Base-by-base conservation (phyloP, 345 rosid species). In the Turnera subulata region DNA sequence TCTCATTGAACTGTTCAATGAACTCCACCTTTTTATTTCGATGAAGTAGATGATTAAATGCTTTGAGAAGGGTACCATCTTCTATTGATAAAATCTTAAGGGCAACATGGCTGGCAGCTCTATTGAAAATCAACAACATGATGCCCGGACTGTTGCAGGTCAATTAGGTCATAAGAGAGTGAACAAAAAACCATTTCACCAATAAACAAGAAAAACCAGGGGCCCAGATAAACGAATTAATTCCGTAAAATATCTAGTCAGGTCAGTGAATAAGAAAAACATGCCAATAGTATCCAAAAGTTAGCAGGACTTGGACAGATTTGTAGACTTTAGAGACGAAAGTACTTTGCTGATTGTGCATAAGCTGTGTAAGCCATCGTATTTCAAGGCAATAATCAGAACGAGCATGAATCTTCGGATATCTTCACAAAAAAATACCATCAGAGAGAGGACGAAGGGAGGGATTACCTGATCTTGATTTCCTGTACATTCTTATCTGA, bases 21-120 rank as follows among this genome's bases (percentile, higher is more conserved):
- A 93, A 93, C 63, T 93, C 99, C 69, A 93, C 97, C 86, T 89
- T 89, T 80, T 89, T 93, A 73, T 85, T 89, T 39, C 92, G 83
- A 72, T 86, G 96, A 68, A 93, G 96, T 48, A 93, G 80, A 77
- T 93, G 99, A 64, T 78, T 72, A 59, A 93, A 93, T 38, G 88
- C 72, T 78, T 89, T 89, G 66, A 93, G 97, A 69, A 93, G 94
- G 4, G 88, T 83, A 50, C 99, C 99, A 76, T 93, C 99, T 81
- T 93, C 99, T 67, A 93, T 93, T 11, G 97, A 89, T 7, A 93
- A 77, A 72, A 93, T 86, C 75, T 84, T 84, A 39, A 93, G 78
- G 64, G 88, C 91, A 54, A 93, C 94, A 26, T 87, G 86, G 73
- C 96, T 66, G 15, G 74, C 70, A 56, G 83, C 78, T 78, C 93